Evolutionary conservation across 129 eudicot species (phyloP), one percentile per base, ranked within the genome.

Genomic region (Flaveria linearis): DNA sequence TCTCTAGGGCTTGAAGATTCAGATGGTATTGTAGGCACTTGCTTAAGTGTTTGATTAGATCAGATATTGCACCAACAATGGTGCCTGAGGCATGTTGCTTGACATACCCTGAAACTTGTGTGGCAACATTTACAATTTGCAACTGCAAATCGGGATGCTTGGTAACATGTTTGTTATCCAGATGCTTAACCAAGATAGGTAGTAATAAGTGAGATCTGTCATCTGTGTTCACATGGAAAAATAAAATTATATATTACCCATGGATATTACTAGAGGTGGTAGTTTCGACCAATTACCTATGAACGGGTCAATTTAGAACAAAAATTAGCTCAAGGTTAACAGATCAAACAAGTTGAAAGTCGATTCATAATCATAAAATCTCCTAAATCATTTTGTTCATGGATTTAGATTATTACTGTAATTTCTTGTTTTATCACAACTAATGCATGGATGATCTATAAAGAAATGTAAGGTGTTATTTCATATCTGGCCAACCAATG

Each of bases 121-220:
- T 76, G 61, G 86, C 86, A 69, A 88, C 83, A 52, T 86, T 83
- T 45, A 83, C 81, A 47, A 88, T 88, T 74, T 78, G 81, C 61
- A 84, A 79, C 82, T 86, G 97, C 73, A 73, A 69, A 55, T 66
- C 82, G 33, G 88, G 94, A 82, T 84, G 91, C 72, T 88, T 91
- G 74, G 56, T 82, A 51, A 91, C 84, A 71, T 88, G 86, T 78
- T 86, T 91, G 83, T 85, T 89, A 70, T 88, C 97, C 77, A 91
- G 72, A 72, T 91, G 97, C 78, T 91, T 91, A 69, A 88, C 78
- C 87, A 91, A 86, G 78, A 88, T 83, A 26, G 89, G 86, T 69
- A 91, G 68, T 26, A 91, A 79, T 61, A 86, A 76, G 69, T 91
- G 94, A 63, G 93, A 86, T 80, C 80, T 86, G 47, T 87, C 89